Percentiles rank a stretch among this genome's conserved stretches.
These are phyloP conservation scores for Macrocybe gigantea DNA, from an alignment of 768 basidiomycete species.

Conservation along the genomic window DNA sequence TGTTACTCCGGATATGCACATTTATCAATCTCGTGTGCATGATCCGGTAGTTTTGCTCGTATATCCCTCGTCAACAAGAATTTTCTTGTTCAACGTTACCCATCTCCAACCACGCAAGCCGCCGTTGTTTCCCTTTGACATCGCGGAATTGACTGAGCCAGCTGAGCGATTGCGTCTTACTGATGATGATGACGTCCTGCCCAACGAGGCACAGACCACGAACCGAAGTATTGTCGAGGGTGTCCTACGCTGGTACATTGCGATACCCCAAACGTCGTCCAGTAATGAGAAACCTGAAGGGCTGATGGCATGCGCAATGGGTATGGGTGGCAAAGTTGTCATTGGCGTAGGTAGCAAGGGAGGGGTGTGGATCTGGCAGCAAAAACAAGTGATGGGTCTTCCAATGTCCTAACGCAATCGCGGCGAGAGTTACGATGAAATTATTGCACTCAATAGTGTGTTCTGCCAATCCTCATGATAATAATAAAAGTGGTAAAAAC, in stretches of 20 bases:
- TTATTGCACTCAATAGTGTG: too few species aligned
- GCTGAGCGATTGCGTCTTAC: constrained; percentile 18
- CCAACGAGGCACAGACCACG: not conserved
- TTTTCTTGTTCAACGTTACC: constrained; percentile 42
- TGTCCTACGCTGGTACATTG: constrained; percentile 16
- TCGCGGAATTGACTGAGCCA: constrained; percentile 14
- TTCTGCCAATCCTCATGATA: too few species aligned
- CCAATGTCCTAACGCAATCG: not conserved
- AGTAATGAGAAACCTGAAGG: constrained; percentile 12
- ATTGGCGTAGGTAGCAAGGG: constrained; percentile 34
- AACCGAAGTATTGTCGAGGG: not conserved
- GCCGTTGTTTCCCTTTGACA: constrained; percentile 35
- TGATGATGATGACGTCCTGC: constrained; percentile 13
- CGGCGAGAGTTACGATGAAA: too few species aligned
- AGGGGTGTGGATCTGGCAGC: constrained; percentile 34
- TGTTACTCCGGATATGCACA: constrained; percentile 28
- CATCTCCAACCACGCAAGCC: constrained; percentile 37
- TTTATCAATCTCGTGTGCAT: constrained; percentile 37
- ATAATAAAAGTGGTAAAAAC: too few species aligned
- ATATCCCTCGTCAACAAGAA: constrained; percentile 28
- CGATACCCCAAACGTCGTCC: not conserved
- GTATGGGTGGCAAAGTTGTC: constrained; percentile 34
- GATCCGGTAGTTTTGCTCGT: constrained; percentile 48
- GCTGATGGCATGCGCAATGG: constrained; percentile 36
- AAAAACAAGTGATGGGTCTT: constrained; percentile 3